Base-by-base conservation (phyloP, 768 basidiomycete genomes). In the Lentinula sp. region DNA sequence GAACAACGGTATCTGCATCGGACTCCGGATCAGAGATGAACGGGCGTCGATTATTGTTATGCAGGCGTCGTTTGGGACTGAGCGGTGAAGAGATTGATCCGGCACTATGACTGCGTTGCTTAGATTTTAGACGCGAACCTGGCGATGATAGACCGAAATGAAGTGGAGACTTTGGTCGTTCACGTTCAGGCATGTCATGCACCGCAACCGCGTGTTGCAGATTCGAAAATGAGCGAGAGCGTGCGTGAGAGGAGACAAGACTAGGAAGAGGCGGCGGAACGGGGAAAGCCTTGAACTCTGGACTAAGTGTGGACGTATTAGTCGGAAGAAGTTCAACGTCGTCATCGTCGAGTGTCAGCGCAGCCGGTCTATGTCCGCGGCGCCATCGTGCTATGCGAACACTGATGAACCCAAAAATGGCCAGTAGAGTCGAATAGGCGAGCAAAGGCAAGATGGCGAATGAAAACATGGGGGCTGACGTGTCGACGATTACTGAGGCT, bases 371-470 rank as follows among this genome's bases (percentile, higher is more conserved):
- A 15, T 28, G n/a, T 33, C 16, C 36, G n/a, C 28, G 56, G n/a
- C 57, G 57, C 57, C 57, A 59, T 50, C 42, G 37, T n/a, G 57
- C 46, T 49, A 59, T 59, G 36, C 57, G 57, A 48, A 59, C 57
- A 39, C 57, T 59, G 36, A 59, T 59, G 10, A 59, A 59, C 12
- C 57, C 57, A 36, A 59, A 48, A 49, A 59, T 20, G 37, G 57
- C 57, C 6, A 59, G 33, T 8, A 59, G 43, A 37, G 48, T 39
- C 18, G 57, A 59, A 33, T 59, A 59, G 4, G 45, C 48, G 32
- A 59, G 48, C 4, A 59, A 23, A 16, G 57, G 57, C 7, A 59
- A 59, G 33, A 59, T 6, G 41, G 55, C 55, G 41, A 56, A 56
- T 18, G 55, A 56, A 20, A 32, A 43, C 55, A 56, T 56, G 10